A percentile compares a stretch with the other conserved stretches of the same genome.
Evolutionary conservation across 2,329 filamentous ascomycete species (phyloP).

Genomic region (Cladophialophora yegresii): DNA sequence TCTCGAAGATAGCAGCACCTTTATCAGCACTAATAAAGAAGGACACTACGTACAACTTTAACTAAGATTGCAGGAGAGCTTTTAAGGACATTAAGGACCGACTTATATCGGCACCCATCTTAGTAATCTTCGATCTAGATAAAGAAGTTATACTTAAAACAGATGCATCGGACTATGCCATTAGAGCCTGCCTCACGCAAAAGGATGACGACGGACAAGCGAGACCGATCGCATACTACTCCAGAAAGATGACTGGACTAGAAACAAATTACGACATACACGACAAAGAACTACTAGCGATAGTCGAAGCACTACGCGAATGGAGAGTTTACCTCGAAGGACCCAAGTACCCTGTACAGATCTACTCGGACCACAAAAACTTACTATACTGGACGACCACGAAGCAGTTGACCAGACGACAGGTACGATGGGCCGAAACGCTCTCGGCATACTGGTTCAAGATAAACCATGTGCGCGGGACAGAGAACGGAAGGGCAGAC

Average conservation of each 20-base stretch:
- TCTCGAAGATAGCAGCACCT: not conserved
- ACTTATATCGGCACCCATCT: conserved; percentile 7
- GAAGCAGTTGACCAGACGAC: too few relatives aligned
- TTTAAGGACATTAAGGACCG: conserved; percentile 8
- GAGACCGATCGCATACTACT: conserved; percentile 22
- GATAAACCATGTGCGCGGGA: too few relatives aligned
- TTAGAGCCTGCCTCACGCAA: conserved; percentile 19
- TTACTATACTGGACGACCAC: too few relatives aligned
- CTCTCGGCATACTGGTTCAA: too few relatives aligned
- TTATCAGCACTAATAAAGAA: conserved; percentile 3
- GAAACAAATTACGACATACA: too few relatives aligned
- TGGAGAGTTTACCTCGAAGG: too few relatives aligned
- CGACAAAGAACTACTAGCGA: too few relatives aligned
- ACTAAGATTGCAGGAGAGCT: conserved; percentile 13
- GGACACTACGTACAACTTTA: not conserved
- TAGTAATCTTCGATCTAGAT: conserved; percentile 28
- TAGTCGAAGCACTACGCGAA: too few relatives aligned
- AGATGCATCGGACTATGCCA: conserved; percentile 25
- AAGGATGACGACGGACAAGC: conserved; percentile 7
- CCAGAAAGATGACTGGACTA: not conserved
- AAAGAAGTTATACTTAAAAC: conserved; percentile 21
- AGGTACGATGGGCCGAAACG: too few relatives aligned
- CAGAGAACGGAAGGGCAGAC: too few relatives aligned
- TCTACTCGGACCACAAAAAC: too few relatives aligned
- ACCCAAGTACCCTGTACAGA: too few relatives aligned